Base-by-base conservation (phyloP, 768 basidiomycete species). In the Tubosaeta sp. region DNA sequence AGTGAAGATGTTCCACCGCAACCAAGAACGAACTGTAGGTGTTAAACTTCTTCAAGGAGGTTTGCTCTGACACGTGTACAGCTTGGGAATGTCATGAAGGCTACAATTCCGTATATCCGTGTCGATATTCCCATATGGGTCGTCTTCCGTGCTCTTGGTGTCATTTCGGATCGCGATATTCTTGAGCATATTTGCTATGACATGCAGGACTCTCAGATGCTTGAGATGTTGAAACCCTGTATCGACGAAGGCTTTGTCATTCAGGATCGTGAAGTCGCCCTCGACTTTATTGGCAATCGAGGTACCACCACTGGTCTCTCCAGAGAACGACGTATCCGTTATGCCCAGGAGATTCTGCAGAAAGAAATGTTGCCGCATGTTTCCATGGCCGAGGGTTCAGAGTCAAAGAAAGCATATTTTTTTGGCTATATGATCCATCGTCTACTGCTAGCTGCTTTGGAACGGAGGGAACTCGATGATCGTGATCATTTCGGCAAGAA, bases 401-500 rank as follows among this genome's bases (percentile, higher is more conserved):
- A 95, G 70, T 93, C 90, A 22, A 96, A 96, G 76, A 99, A 99
- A 69, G 96, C 96, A 2, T 98, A 94, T 71, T 99, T 98, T 80
- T 93, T 98, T 56, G 96, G 96, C 10, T 98, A 98, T 71, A 99
- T 99, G 95, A 92, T 97, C 29, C 95, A 98, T 71, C 87, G 96
- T 54, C 78, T 99, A 24, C 74, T 97, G 0, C 81, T 96, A 18
- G 96, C 96, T 21, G 94, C 94, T 12, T 70, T 99, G 60, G 94
- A 97, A 66, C 79, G 96, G 40, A 79, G 96, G 60, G 96, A 99
- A 61, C 76, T 99, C 22, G 96, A 99, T 66, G 96, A 99, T 71
- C 91, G 96, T 73, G 96, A 99, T 73, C 96, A 99, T 71, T 98
- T 98, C 59, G 96, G 96, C 47, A 97, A 97, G 72, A 99, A 99